These are phyloP conservation scores for Grammothele lineata DNA, from an alignment of 768 basidiomycete species.

Conservation along the genomic window DNA sequence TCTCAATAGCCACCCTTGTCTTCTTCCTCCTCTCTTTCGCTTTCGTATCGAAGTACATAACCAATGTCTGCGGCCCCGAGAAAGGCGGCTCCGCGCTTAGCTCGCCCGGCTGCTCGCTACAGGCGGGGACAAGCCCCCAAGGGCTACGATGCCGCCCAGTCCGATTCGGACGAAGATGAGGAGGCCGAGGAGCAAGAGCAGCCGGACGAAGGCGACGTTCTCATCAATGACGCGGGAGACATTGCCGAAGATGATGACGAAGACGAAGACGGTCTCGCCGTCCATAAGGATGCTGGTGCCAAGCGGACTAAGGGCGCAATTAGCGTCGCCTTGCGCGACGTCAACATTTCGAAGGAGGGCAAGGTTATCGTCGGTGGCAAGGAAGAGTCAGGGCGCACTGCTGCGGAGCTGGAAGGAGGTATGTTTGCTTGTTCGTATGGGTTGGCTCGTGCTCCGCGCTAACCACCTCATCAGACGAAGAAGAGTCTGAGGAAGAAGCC, in stretches of 20 bases:
- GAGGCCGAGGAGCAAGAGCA: slow-evolving; percentile 50
- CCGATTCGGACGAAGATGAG: slow-evolving; percentile 64
- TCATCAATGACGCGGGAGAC: slow-evolving; percentile 48
- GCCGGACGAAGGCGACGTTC: slow-evolving; percentile 50
- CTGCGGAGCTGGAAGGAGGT: slow-evolving; percentile 23
- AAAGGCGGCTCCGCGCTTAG: slow-evolving; percentile 73
- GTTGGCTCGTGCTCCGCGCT: background rate
- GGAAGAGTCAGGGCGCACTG: slow-evolving; percentile 75
- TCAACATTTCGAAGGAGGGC: slow-evolving; percentile 76
- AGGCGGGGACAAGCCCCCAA: slow-evolving; percentile 90
- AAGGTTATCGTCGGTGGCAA: slow-evolving; percentile 77
- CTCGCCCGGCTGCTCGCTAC: slow-evolving; percentile 81
- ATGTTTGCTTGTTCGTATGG: background rate
- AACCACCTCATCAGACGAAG: slow-evolving; percentile 16
- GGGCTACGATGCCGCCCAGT: slow-evolving; percentile 52
- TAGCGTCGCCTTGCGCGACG: slow-evolving; percentile 73
- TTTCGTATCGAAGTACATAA: too few species aligned
- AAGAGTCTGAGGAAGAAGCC: slow-evolving; percentile 45
- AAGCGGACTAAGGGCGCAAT: slow-evolving; percentile 46
- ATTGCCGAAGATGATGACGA: slow-evolving; percentile 32
- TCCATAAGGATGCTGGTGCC: slow-evolving; percentile 19
- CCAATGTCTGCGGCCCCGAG: slow-evolving; percentile 30
- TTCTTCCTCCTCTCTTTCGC: too few species aligned
- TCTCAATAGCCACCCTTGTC: too few species aligned
- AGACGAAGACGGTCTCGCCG: slow-evolving; percentile 29